Evolutionary conservation across 148 eudicot species (phyloP).

Genomic region (Rhododendron kiyosumense): DNA sequence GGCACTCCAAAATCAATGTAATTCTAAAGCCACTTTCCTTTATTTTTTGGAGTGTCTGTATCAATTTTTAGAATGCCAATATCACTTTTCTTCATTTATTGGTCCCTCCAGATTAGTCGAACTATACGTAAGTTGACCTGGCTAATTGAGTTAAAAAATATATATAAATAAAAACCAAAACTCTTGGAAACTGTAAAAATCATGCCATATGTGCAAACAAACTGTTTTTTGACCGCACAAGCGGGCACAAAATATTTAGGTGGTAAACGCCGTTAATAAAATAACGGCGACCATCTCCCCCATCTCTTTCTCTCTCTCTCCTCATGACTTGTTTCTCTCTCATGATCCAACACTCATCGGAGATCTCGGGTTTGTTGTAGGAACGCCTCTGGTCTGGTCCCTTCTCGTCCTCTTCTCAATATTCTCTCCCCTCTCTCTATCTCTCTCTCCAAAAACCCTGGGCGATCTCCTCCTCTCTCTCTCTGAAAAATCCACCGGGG

Average conservation of each 20-base stretch:
- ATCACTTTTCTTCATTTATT: too few species aligned
- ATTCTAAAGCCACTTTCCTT: too few species aligned
- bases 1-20: too few species aligned
- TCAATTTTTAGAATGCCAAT: too few species aligned
- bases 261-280: background rate
- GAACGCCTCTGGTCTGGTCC: constrained; percentile 4
- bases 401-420: background rate
- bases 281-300: constrained; percentile 9
- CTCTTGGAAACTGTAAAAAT: too few species aligned
- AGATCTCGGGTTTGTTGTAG: constrained; percentile 10
- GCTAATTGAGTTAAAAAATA: too few species aligned
- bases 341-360: constrained; percentile 17
- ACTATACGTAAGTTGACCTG: too few species aligned
- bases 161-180: too few species aligned
- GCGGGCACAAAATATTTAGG: background rate
- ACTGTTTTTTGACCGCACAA: background rate
- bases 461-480: background rate
- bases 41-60: too few species aligned
- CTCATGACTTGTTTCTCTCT: constrained; percentile 11
- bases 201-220: background rate
- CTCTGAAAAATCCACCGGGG: background rate
- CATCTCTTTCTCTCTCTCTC: constrained; percentile 1
- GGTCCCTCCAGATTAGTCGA: too few species aligned
- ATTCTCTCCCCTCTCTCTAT: background rate
- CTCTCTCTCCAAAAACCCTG: background rate